phyloP scores from a whole-genome alignment of 169 alveolate genomes.

The Eimeria nieschulzi region DNA sequence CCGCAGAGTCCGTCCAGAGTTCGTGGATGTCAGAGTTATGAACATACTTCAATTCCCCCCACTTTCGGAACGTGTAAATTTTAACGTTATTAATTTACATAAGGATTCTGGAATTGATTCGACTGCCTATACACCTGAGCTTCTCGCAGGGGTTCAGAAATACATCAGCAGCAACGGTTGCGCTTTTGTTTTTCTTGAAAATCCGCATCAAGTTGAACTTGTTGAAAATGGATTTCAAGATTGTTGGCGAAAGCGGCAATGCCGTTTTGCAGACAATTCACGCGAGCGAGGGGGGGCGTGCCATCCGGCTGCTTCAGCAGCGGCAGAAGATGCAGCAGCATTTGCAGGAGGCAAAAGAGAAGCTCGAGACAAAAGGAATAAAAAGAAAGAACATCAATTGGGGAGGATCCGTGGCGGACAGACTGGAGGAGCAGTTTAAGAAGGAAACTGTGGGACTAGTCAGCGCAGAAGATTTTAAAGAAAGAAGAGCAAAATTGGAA shows the following conservation, averaged over 20 bases:
- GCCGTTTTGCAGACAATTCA: constrained; percentile 74
- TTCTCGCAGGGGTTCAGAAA: no score
- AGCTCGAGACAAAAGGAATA: constrained; percentile 51
- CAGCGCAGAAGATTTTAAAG: constrained; percentile 64
- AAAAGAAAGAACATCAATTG: constrained; percentile 55
- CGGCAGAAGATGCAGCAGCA: constrained; percentile 58
- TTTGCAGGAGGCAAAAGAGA: constrained; percentile 55
- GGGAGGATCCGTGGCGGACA: constrained; percentile 72
- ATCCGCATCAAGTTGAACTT: neutral
- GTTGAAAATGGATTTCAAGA: constrained; percentile 28
- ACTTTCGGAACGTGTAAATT: no score
- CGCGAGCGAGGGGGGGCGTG: constrained; percentile 74
- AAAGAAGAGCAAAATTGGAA: constrained; percentile 56
- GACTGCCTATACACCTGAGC: no score
- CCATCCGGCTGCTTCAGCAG: constrained; percentile 68
- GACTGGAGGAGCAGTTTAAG: constrained; percentile 69
- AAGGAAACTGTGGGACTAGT: constrained; percentile 75
- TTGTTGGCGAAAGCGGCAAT: constrained; percentile 71
- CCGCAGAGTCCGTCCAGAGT: no score
- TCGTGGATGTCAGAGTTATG: no score
- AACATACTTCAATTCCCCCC: no score
- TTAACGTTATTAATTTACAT: no score
- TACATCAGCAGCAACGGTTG: no score
- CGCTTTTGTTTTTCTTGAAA: neutral
- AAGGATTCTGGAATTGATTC: no score